Base-by-base conservation (phyloP, 495 filamentous ascomycete species). In the Penicillium argentinense region DNA sequence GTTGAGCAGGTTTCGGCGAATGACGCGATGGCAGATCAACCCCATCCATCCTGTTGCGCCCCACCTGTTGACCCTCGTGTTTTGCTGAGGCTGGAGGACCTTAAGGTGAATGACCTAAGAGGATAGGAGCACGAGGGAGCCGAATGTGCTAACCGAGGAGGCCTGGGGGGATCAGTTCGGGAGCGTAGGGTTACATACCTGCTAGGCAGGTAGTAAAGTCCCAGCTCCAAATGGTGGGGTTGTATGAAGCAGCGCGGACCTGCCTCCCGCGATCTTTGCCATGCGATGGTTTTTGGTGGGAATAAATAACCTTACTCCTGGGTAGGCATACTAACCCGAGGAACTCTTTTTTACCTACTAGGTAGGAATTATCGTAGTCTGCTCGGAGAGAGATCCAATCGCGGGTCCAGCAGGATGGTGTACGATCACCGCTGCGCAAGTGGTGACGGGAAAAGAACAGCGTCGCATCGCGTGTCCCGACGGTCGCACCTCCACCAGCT, bases 391-490 rank as follows among this genome's bases (percentile, higher is more conserved):
- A n/a, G n/a, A n/a, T n/a, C n/a, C n/a, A n/a, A n/a, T n/a, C n/a
- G n/a, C n/a, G n/a, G n/a, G n/a, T n/a, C n/a, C n/a, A n/a, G n/a
- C n/a, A n/a, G n/a, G n/a, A n/a, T n/a, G n/a, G n/a, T n/a, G n/a
- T n/a, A n/a, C n/a, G n/a, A n/a, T n/a, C n/a, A n/a, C n/a, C n/a
- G n/a, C n/a, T n/a, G n/a, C n/a, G n/a, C n/a, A n/a, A n/a, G n/a
- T n/a, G n/a, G n/a, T n/a, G n/a, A n/a, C n/a, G n/a, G n/a, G n/a
- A n/a, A n/a, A n/a, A n/a, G n/a, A 57, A 50, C 60, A 66, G 60
- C 57, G 62, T 68, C 59, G 47, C 56, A 66, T 68, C 54, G 60
- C 47, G 56, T 66, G 57, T 43, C 53, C 55, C 56, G 57, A 63
- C 61, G 64, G 64, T 68, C 64, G 60, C 62, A 67, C 66, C 58